These are phyloP conservation scores for Colletotrichum sp. DNA, from an alignment of 2,329 filamentous ascomycete genomes.

Conservation along the genomic window DNA sequence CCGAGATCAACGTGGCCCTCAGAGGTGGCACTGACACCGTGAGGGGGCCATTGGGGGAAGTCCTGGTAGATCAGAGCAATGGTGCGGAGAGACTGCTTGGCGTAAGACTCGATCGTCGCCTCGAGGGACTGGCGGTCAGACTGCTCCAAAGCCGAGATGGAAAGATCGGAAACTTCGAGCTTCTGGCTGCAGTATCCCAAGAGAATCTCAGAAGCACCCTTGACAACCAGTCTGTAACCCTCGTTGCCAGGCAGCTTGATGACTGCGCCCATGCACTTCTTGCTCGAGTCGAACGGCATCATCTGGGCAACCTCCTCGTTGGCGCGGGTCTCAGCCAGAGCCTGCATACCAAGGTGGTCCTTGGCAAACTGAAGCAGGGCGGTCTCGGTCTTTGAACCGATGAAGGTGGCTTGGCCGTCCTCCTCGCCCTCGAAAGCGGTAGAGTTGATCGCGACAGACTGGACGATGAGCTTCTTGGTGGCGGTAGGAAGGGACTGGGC, in stretches of 20 bases:
- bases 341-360: constrained; percentile 54
- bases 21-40: constrained; percentile 64
- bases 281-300: constrained; percentile 59
- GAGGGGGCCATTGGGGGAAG: constrained; percentile 72
- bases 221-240: constrained; percentile 56
- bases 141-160: constrained; percentile 56
- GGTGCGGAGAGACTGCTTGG: constrained; percentile 72
- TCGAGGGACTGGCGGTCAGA: constrained; percentile 55
- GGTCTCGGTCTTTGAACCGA: constrained; percentile 63
- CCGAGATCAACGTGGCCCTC: constrained; percentile 67
- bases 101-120: constrained; percentile 63
- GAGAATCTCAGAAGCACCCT: constrained; percentile 63
- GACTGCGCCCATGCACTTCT: constrained; percentile 63
- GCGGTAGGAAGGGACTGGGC: constrained; percentile 23
- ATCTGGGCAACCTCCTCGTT: constrained; percentile 54
- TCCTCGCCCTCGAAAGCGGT: constrained; percentile 61
- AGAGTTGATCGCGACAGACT: constrained; percentile 60
- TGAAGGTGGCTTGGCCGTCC: constrained; percentile 48
- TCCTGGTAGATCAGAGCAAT: constrained; percentile 79
- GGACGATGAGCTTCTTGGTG: constrained; percentile 39
- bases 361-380: constrained; percentile 56
- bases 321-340: constrained; percentile 49
- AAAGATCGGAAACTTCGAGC: constrained; percentile 48
- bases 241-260: constrained; percentile 48
- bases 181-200: constrained; percentile 47